These are phyloP conservation scores for Aspergillus nidulans DNA, from an alignment of 495 filamentous ascomycete genomes.

Conservation along the genomic window DNA sequence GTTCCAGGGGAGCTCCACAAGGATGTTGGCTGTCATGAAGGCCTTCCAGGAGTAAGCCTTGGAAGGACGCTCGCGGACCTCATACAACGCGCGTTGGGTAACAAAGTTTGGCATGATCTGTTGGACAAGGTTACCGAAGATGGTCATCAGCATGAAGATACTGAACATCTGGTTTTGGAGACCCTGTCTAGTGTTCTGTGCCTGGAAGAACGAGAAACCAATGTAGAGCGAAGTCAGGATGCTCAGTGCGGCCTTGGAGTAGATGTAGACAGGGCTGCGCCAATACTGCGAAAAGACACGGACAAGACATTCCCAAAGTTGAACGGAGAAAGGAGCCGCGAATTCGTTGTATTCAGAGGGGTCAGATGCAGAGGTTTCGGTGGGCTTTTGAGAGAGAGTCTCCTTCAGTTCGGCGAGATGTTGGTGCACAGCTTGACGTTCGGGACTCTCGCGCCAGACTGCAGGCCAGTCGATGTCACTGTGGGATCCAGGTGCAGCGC, in stretches of 20 bases:
- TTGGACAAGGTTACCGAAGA: slow-evolving; percentile 75
- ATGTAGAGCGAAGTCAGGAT: slow-evolving; percentile 63
- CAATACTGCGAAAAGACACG: slow-evolving; percentile 57
- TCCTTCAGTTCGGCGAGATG: slow-evolving; percentile 67
- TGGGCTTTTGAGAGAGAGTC: slow-evolving; percentile 47
- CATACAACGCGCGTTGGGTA: slow-evolving; percentile 62
- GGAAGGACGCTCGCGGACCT: slow-evolving; percentile 65
- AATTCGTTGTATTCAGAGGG: slow-evolving; percentile 41
- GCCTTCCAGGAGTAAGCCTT: slow-evolving; percentile 74
- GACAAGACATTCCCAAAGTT: slow-evolving; percentile 47
- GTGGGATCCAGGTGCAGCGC: slow-evolving; percentile 77
- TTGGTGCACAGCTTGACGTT: slow-evolving; percentile 60
- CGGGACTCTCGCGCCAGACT: slow-evolving; percentile 72
- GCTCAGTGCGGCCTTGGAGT: slow-evolving; percentile 55
- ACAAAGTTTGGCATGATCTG: slow-evolving; percentile 76
- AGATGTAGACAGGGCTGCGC: slow-evolving; percentile 57
- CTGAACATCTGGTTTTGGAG: slow-evolving; percentile 89
- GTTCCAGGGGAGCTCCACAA: slow-evolving; percentile 72
- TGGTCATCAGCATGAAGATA: slow-evolving; percentile 82
- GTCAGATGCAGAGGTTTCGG: slow-evolving; percentile 28
- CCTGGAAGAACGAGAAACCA: slow-evolving; percentile 85
- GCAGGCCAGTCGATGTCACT: slow-evolving; percentile 79
- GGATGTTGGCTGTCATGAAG: slow-evolving; percentile 64
- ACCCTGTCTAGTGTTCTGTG: slow-evolving; percentile 68
- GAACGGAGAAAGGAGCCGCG: slow-evolving; percentile 50